Evolutionary conservation across 2,329 filamentous ascomycete species (phyloP).

Genomic region (Exophiala dermatitidis): DNA sequence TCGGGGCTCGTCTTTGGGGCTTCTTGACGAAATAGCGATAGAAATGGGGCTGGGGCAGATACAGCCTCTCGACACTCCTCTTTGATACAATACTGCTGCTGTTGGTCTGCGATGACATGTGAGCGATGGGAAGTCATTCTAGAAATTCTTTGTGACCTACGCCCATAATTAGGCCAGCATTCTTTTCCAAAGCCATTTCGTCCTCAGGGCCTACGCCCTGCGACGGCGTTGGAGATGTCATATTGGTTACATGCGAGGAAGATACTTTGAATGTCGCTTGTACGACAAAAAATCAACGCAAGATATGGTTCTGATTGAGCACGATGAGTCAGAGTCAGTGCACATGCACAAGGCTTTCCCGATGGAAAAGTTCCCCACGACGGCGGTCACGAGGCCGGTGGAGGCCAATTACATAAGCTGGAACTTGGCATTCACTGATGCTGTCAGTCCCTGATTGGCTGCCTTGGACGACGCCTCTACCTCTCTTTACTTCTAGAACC

Average conservation of each 20-base stretch:
- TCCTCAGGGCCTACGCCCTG: slow-evolving; percentile 10
- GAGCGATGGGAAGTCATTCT: background rate
- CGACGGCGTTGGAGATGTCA: slow-evolving; percentile 12
- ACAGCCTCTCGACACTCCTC: slow-evolving; percentile 81
- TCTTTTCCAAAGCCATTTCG: slow-evolving; percentile 31
- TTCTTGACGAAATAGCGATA: slow-evolving; percentile 84
- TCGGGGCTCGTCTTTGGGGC: slow-evolving; percentile 70
- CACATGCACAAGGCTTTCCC: background rate
- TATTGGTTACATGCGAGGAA: slow-evolving; percentile 1
- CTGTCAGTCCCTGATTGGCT: slow-evolving; percentile 5
- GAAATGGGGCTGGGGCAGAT: slow-evolving; percentile 74
- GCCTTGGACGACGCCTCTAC: background rate
- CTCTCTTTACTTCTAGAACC: background rate
- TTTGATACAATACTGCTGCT: slow-evolving; percentile 90
- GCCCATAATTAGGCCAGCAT: slow-evolving; percentile 49
- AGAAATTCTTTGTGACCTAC: slow-evolving; percentile 33
- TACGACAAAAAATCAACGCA: background rate
- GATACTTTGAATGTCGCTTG: background rate
- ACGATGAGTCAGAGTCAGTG: slow-evolving; percentile 2
- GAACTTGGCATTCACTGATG: background rate
- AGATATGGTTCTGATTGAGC: background rate
- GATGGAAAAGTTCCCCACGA: background rate
- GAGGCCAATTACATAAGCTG: background rate
- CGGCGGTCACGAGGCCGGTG: background rate
- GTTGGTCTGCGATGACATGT: slow-evolving; percentile 57